Conservation (phyloP, 164 flowering plant species). For the Houttuynia cordata region DNA sequence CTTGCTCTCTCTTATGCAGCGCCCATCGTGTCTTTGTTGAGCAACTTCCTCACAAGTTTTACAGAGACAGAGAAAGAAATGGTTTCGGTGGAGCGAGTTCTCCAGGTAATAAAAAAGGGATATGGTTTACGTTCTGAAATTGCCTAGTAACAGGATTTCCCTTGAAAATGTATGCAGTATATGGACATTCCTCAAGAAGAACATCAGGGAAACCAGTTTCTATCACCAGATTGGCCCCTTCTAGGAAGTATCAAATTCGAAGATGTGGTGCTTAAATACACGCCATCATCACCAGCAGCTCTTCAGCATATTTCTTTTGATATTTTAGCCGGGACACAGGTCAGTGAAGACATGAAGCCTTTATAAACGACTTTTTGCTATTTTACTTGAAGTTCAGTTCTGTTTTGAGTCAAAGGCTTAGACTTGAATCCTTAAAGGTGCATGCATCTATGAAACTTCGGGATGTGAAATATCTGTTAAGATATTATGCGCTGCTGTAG, state of each 20-base stretch:
- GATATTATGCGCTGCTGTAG: too few species aligned
- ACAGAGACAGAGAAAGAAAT: conserved; percentile 98
- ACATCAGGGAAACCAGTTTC: conserved; percentile 24
- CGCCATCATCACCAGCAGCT: conserved; percentile 73
- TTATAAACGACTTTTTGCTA: not conserved
- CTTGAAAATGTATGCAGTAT: conserved; percentile 32
- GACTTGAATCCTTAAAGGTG: too few species aligned
- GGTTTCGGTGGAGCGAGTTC: conserved; percentile 88
- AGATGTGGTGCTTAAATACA: conserved; percentile 69
- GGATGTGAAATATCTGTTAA: too few species aligned
- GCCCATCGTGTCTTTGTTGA: conserved; percentile 74
- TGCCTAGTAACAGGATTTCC: not conserved
- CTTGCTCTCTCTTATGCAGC: conserved; percentile 95
- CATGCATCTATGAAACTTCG: too few species aligned
- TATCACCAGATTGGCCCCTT: conserved; percentile 52
- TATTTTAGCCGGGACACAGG: conserved; percentile 64
- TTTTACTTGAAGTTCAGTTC: not conserved
- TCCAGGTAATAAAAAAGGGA: conserved; percentile 37
- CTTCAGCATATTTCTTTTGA: conserved; percentile 45
- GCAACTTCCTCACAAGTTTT: conserved; percentile 81
- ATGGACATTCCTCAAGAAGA: conserved; percentile 90
- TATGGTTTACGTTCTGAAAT: not conserved
- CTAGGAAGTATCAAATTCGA: conserved; percentile 63
- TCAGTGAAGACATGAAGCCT: conserved; percentile 11
- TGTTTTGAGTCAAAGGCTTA: too few species aligned